Percentiles rank a stretch among this genome's conserved stretches.
Conservation (phyloP, 2,329 filamentous ascomycete species). For the Venturia nashicola region DNA sequence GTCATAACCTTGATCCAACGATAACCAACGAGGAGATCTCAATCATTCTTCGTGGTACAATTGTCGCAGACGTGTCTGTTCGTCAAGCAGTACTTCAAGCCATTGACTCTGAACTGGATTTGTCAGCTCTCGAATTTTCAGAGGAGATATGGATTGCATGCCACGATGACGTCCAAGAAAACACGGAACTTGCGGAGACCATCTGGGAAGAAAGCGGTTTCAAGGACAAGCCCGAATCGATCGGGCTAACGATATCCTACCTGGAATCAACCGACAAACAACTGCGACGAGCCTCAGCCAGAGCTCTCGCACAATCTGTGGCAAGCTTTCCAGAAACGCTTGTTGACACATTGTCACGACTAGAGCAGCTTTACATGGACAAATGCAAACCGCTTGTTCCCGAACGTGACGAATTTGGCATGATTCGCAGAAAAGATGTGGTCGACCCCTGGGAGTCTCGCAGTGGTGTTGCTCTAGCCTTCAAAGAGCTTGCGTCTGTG, state of each 20-base stretch:
- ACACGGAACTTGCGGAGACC: slow-evolving; percentile 66
- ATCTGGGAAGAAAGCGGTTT: slow-evolving; percentile 96
- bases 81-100: slow-evolving; percentile 77
- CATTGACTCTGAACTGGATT: slow-evolving; percentile 81
- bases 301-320: slow-evolving; percentile 66
- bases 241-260: slow-evolving; percentile 61
- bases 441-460: slow-evolving; percentile 85
- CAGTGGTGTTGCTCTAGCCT: slow-evolving; percentile 78
- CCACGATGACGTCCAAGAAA: slow-evolving; percentile 84
- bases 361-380: slow-evolving; percentile 62
- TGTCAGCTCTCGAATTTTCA: slow-evolving; percentile 75
- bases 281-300: slow-evolving; percentile 70
- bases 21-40: slow-evolving; percentile 61
- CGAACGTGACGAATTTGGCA: slow-evolving; percentile 83
- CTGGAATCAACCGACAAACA: slow-evolving; percentile 69
- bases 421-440: slow-evolving; percentile 80
- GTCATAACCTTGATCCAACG: slow-evolving; percentile 72
- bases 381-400: slow-evolving; percentile 73
- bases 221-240: slow-evolving; percentile 51
- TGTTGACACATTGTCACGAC: slow-evolving; percentile 45
- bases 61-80: slow-evolving; percentile 68
- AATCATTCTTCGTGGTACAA: slow-evolving; percentile 64
- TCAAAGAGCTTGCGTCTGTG: slow-evolving; percentile 64
- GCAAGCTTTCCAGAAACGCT: slow-evolving; percentile 48
- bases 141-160: slow-evolving; percentile 89